Percentiles rank a stretch among this genome's conserved stretches.
Evolutionary conservation across 306 rosid species (phyloP).

Genomic region (Senna siamea): DNA sequence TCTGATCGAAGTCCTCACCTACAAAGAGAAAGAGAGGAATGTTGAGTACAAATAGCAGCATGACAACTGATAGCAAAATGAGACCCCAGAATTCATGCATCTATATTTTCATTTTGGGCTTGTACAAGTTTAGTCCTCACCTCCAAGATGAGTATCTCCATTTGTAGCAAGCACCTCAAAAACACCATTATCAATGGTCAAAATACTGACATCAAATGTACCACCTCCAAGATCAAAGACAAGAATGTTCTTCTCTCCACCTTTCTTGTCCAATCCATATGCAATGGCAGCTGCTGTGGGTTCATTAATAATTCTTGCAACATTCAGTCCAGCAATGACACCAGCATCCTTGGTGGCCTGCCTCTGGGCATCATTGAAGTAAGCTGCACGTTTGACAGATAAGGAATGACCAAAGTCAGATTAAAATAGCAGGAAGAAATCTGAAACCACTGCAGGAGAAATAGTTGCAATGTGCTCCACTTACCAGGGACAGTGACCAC

Average conservation of each 20-base stretch:
- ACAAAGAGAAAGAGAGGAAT: neutral
- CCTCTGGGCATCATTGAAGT: conserved; percentile 99
- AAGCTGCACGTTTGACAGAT: conserved; percentile 58
- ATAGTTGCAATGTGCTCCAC: conserved; percentile 13
- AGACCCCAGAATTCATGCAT: neutral
- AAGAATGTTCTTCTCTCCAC: conserved; percentile 98
- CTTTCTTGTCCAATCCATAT: conserved; percentile 96
- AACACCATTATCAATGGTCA: conserved; percentile 98
- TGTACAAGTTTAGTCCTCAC: too few relatives aligned
- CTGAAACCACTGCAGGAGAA: neutral
- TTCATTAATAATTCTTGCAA: conserved; percentile 95
- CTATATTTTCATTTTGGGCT: too few relatives aligned
- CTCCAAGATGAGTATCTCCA: conserved; percentile 99
- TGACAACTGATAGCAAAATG: conserved; percentile 3
- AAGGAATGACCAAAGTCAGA: neutral
- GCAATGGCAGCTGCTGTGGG: conserved; percentile 99
- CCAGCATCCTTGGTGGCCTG: conserved; percentile 99
- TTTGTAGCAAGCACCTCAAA: conserved; percentile 96
- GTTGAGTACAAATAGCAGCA: neutral
- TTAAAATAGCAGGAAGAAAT: neutral
- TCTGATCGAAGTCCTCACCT: conserved; percentile 97
- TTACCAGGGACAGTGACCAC: conserved; percentile 97
- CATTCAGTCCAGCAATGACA: conserved; percentile 90
- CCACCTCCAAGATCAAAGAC: conserved; percentile 99
- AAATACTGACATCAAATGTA: conserved; percentile 94